phyloP scores from a whole-genome alignment of 2,329 filamentous ascomycete species.

The Fusarium avenaceum region DNA sequence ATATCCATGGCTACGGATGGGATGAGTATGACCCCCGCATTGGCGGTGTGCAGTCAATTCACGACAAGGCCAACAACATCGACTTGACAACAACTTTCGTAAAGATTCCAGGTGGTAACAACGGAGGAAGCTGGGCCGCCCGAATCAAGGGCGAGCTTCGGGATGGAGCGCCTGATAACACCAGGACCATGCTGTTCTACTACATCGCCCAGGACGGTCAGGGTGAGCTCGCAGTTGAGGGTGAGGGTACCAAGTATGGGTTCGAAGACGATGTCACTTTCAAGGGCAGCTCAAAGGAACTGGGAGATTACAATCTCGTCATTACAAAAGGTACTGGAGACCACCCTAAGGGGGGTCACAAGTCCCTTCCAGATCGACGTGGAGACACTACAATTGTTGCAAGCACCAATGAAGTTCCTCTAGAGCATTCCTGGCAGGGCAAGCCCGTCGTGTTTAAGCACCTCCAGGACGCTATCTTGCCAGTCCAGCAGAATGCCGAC shows the following conservation, averaged over 20 bases:
- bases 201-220: slow-evolving; percentile 87
- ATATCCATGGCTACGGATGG: slow-evolving; percentile 97
- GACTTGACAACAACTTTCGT: slow-evolving; percentile 95
- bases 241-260: slow-evolving; percentile 64
- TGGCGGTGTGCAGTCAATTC: slow-evolving; percentile 90
- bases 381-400: slow-evolving; percentile 82
- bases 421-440: slow-evolving; percentile 84
- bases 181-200: slow-evolving; percentile 84
- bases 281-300: slow-evolving; percentile 74
- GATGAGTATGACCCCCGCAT: slow-evolving; percentile 93
- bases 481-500: slow-evolving; percentile 63
- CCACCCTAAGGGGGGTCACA: slow-evolving; percentile 74
- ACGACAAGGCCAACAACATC: slow-evolving; percentile 87
- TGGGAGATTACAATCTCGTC: slow-evolving; percentile 85
- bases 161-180: slow-evolving; percentile 73
- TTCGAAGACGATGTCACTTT: slow-evolving; percentile 75
- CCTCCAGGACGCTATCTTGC: slow-evolving; percentile 64
- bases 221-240: slow-evolving; percentile 70
- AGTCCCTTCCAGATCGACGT: slow-evolving; percentile 75
- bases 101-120: slow-evolving; percentile 86
- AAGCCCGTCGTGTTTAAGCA: slow-evolving; percentile 74
- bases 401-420: slow-evolving; percentile 72
- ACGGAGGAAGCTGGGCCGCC: slow-evolving; percentile 93
- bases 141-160: slow-evolving; percentile 86
- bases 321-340: slow-evolving; percentile 78